Conservation (phyloP, 148 eudicot genomes). For the Pouteria glomerata region DNA sequence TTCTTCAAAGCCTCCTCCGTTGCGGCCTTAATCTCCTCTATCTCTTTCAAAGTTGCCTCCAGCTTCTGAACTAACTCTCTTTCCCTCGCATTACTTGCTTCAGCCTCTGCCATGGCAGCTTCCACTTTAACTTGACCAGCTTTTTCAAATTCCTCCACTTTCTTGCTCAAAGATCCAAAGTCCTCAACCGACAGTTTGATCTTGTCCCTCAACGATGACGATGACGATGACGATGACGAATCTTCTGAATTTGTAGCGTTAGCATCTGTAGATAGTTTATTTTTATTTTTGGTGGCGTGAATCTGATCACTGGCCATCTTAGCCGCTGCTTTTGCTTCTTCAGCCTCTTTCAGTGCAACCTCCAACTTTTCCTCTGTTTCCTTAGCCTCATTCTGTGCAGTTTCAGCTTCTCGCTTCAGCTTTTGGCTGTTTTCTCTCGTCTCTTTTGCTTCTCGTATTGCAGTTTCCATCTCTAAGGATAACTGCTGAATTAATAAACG, state of each 20-base stretch:
- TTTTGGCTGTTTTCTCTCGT: conserved; percentile 23
- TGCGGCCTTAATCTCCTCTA: conserved; percentile 46
- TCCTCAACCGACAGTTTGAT: conserved; percentile 44
- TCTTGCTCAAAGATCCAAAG: conserved; percentile 43
- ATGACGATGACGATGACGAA: no score
- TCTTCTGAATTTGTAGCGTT: conserved; percentile 18
- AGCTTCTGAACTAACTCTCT: conserved; percentile 42
- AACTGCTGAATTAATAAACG: conserved; percentile 30
- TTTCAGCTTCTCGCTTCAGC: conserved; percentile 37
- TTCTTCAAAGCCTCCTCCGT: conserved; percentile 63
- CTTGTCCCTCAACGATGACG: conserved; percentile 25
- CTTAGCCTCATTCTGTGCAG: conserved; percentile 18
- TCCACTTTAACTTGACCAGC: conserved; percentile 53
- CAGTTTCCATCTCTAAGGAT: conserved; percentile 31
- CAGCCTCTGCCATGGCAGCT: conserved; percentile 55
- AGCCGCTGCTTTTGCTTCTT: conserved; percentile 57
- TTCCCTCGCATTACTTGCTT: conserved; percentile 47
- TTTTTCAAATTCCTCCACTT: conserved; percentile 34
- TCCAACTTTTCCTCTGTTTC: conserved; percentile 42
- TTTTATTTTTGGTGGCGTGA: not conserved
- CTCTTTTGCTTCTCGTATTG: conserved; percentile 38
- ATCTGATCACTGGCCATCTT: conserved; percentile 47
- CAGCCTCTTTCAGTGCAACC: conserved; percentile 41
- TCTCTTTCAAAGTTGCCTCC: conserved; percentile 48
- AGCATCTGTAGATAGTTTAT: not conserved